Evolutionary conservation across 108 stramenopile genomes (phyloP).

Genomic region (Cyclotella baltica): DNA sequence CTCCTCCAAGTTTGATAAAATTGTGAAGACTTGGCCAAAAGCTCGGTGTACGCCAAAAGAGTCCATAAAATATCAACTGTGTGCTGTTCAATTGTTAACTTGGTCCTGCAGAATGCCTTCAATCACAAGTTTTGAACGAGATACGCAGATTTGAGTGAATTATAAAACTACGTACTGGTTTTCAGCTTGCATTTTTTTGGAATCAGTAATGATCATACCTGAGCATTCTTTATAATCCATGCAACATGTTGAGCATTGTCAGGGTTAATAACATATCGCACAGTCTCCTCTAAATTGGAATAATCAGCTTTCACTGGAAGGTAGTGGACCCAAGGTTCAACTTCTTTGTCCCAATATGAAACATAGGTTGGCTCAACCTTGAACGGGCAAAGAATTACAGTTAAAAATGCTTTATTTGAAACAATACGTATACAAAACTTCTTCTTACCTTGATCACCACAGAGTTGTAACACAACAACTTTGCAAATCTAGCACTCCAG

Average conservation of each 20-base stretch:
- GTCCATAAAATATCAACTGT: conserved; percentile 42
- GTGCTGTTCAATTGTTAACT: conserved; percentile 42
- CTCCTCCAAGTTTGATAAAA: conserved; percentile 26
- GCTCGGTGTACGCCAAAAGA: conserved; percentile 28
- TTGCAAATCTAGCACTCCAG: conserved; percentile 50
- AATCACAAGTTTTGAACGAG: background rate
- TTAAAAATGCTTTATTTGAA: background rate
- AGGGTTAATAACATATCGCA: conserved; percentile 34
- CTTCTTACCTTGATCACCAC: conserved; percentile 52
- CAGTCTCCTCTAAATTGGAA: conserved; percentile 38
- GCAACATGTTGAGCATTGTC: conserved; percentile 29
- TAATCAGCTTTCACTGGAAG: conserved; percentile 50
- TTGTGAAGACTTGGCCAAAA: conserved; percentile 30
- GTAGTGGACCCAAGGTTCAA: conserved; percentile 57
- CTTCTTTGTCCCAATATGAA: conserved; percentile 50
- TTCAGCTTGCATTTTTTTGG: too few species aligned
- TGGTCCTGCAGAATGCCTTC: conserved; percentile 43
- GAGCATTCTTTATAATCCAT: conserved; percentile 46
- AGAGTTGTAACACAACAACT: conserved; percentile 51
- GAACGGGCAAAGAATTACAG: background rate
- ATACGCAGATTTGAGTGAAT: too few species aligned
- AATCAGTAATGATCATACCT: conserved; percentile 19
- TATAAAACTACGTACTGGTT: too few species aligned
- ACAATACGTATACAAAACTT: background rate
- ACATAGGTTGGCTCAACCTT: conserved; percentile 43